phyloP scores from a whole-genome alignment of 2,329 filamentous ascomycete species.

The Nannizzia gypsea region DNA sequence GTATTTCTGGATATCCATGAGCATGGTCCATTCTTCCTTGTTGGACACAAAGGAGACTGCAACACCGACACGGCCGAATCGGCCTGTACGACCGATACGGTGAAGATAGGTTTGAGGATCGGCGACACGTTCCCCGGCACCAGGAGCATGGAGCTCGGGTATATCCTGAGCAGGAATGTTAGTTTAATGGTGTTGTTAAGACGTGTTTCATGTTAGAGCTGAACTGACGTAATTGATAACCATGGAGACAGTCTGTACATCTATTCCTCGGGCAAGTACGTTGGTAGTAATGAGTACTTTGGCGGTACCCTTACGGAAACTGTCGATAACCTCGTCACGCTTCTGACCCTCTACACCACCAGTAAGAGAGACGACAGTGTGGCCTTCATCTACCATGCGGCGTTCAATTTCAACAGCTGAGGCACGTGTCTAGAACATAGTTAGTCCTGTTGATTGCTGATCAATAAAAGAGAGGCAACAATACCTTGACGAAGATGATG shows the following conservation, averaged over 20 bases:
- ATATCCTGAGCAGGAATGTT: constrained; percentile 42
- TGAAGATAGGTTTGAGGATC: constrained; percentile 95
- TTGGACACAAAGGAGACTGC: constrained; percentile 91
- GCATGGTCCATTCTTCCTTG: constrained; percentile 63
- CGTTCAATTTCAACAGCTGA: constrained; percentile 76
- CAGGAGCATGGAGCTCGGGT: constrained; percentile 50
- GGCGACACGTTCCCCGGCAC: constrained; percentile 51
- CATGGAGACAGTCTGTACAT: constrained; percentile 84
- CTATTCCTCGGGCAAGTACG: constrained; percentile 88
- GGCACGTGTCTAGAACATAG: constrained; percentile 54
- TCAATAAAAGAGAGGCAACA: not conserved
- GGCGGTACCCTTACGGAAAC: constrained; percentile 73
- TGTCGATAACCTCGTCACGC: constrained; percentile 71
- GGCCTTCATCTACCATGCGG: constrained; percentile 77
- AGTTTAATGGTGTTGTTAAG: not conserved
- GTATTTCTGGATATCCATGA: constrained; percentile 66
- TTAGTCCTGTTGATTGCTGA: not conserved
- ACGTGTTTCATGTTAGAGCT: constrained; percentile 15
- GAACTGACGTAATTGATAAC: constrained; percentile 79
- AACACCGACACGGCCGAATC: constrained; percentile 92
- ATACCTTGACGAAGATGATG: constrained; percentile 91
- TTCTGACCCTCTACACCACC: constrained; percentile 74
- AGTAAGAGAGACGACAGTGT: constrained; percentile 82
- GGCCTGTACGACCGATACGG: constrained; percentile 90
- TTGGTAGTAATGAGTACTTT: constrained; percentile 98